These are phyloP conservation scores for Aureobasidium sp. DNA, from an alignment of 2,329 filamentous ascomycete species.

Conservation along the genomic window DNA sequence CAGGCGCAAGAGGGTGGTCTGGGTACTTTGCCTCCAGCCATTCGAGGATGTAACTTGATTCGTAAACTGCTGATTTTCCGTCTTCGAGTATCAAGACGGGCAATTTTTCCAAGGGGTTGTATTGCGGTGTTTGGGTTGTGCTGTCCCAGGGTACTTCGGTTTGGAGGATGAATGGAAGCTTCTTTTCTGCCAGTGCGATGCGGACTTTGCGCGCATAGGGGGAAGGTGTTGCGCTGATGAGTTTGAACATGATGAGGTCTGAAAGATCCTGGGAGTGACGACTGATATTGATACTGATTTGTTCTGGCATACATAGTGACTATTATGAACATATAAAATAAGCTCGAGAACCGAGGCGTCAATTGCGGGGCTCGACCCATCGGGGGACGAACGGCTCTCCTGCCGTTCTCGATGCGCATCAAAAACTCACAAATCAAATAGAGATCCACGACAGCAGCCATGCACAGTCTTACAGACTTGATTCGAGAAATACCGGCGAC, in stretches of 20 bases:
- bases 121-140: slow-evolving; percentile 32
- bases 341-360: background rate
- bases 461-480: slow-evolving; percentile 25
- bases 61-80: slow-evolving; percentile 28
- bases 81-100: slow-evolving; percentile 32
- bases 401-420: background rate
- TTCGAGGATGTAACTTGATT: slow-evolving; percentile 34
- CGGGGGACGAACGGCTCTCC: background rate
- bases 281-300: too few relatives aligned
- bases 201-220: slow-evolving; percentile 38
- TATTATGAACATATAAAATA: too few relatives aligned
- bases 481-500: slow-evolving; percentile 19
- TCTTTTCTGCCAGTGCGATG: slow-evolving; percentile 35
- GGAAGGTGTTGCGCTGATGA: slow-evolving; percentile 32
- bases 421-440: background rate
- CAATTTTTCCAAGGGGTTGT: slow-evolving; percentile 37
- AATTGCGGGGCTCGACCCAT: slow-evolving; percentile 8
- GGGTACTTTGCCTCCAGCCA: slow-evolving; percentile 32
- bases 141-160: slow-evolving; percentile 40
- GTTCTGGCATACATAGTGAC: too few relatives aligned
- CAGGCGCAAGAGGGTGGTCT: slow-evolving; percentile 20
- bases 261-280: too few relatives aligned
- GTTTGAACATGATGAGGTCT: slow-evolving; percentile 23
- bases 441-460: background rate
- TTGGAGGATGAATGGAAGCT: slow-evolving; percentile 34